Percentiles rank a stretch among this genome's conserved stretches.
These are phyloP conservation scores for Trametes sp. DNA, from an alignment of 1,284 basidiomycete species.

Conservation along the genomic window DNA sequence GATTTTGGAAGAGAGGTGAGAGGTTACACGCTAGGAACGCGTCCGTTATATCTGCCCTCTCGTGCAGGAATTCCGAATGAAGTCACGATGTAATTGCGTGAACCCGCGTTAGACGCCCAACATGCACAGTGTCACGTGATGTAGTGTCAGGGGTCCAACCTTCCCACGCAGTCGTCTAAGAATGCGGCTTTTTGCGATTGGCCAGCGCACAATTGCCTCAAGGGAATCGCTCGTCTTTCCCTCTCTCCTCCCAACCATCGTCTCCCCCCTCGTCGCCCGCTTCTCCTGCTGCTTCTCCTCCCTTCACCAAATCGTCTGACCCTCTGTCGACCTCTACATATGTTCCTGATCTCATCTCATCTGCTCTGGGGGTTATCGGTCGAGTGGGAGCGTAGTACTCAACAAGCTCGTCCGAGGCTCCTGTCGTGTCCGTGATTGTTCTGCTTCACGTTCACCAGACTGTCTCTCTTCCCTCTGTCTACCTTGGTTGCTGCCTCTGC, in stretches of 20 bases:
- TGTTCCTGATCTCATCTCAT: constrained; percentile 8
- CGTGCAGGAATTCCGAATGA: constrained; percentile 18
- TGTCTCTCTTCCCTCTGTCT: not conserved
- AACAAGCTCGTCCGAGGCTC: constrained; percentile 46
- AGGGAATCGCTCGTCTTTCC: constrained; percentile 12
- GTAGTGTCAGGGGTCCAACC: constrained; percentile 23
- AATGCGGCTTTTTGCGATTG: constrained; percentile 43
- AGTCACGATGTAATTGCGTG: constrained; percentile 26
- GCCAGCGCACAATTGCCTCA: constrained; percentile 47
- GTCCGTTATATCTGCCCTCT: not conserved
- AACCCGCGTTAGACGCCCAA: constrained; percentile 5
- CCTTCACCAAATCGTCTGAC: constrained; percentile 2
- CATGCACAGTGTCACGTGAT: constrained; percentile 9
- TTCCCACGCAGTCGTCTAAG: not conserved
- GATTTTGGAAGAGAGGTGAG: not conserved
- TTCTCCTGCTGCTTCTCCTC: constrained; percentile 8
- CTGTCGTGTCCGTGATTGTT: constrained; percentile 8
- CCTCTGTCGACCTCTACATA: constrained; percentile 7
- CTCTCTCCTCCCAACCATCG: constrained; percentile 25
- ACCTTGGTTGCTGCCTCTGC: not conserved
- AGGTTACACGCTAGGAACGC: not conserved
- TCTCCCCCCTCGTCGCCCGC: constrained; percentile 5
- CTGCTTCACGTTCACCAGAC: not conserved
- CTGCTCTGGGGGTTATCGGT: constrained; percentile 13
- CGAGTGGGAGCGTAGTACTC: constrained; percentile 60